phyloP scores from a whole-genome alignment of 352 stramenopile genomes.

The Pythium grandisporangium region DNA sequence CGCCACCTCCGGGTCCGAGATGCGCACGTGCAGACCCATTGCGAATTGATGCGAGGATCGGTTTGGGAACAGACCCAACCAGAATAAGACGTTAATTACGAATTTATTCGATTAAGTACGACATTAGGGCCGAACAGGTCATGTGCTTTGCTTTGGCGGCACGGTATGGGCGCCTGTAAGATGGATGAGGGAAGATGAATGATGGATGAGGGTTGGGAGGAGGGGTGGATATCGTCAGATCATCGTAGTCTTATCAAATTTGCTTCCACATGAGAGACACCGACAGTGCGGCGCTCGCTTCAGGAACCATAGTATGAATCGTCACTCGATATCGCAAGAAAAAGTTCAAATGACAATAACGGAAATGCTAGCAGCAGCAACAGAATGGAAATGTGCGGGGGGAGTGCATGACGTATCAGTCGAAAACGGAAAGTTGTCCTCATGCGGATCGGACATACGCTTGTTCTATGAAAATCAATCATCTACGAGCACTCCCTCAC shows the following conservation, averaged over 20 bases:
- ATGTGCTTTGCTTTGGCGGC: too few relatives aligned
- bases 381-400: too few relatives aligned
- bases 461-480: constrained; percentile 73
- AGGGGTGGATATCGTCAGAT: constrained; percentile 53
- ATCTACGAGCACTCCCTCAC: too few relatives aligned
- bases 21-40: constrained; percentile 15
- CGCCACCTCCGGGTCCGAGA: constrained; percentile 44
- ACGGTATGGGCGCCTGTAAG: too few relatives aligned
- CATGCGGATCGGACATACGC: constrained; percentile 83
- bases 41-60: too few relatives aligned
- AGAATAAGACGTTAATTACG: too few relatives aligned
- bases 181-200: too few relatives aligned
- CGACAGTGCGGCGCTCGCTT: constrained; percentile 3
- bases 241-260: constrained; percentile 81
- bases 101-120: constrained; percentile 8
- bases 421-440: constrained; percentile 44
- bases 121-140: constrained; percentile 4
- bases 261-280: constrained; percentile 57
- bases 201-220: too few relatives aligned
- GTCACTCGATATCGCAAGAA: constrained; percentile 44
- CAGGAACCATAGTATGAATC: constrained; percentile 47
- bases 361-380: too few relatives aligned
- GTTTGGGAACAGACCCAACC: too few relatives aligned
- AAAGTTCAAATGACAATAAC: constrained; percentile 2
- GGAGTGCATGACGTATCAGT: constrained; percentile 35